Base-by-base conservation (phyloP, 2,329 filamentous ascomycete species). In the Eurotiales sp. region DNA sequence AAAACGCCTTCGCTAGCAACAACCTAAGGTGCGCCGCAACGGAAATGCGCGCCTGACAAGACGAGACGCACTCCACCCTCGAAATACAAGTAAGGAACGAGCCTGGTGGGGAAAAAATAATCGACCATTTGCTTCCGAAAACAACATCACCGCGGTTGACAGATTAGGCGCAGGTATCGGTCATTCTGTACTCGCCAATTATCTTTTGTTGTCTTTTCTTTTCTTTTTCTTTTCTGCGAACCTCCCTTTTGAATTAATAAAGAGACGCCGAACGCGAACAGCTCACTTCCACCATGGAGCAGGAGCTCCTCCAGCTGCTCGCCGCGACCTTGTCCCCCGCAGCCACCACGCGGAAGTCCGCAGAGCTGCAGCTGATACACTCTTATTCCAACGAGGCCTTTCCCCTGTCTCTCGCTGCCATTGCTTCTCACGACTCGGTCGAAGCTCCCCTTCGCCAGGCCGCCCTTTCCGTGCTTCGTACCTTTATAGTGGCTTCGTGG, bases 251-350 rank as follows among this genome's bases (percentile, higher is more conserved):
- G 27, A 14, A 36, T 27, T 15, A 37, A 11, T 10, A 19, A 37
- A 4, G 2, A 8, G 8, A 37, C n/a, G 11, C 29, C n/a, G 15
- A 37, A 17, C 34, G 32, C 36, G 36, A 32, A 41, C 36, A 40
- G 46, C 46, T 22, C 36, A 17, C 36, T 4, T 41, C 45, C 66
- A 73, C 65, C 63, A 96, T 96, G 90, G 91, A 96, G 81, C 86
- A 95, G 74, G 86, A 95, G 77, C 83, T 99, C 71, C 85, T 93
- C 62, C 85, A 86, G 71, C 81, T 97, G 69, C 85, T 99, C 58
- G 83, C 86, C 64, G 89, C 90, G 72, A 95, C 91, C 45, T 90
- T 95, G 75, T 85, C 85, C 57, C 64, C 87, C 55, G 82, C 85
- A 53, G 85, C 92, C 69, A 84, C 75, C 50, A 85, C 87, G 52